These are phyloP conservation scores for Solanum lycopersicoides DNA, from an alignment of 257 asterid genomes.

Conservation along the genomic window DNA sequence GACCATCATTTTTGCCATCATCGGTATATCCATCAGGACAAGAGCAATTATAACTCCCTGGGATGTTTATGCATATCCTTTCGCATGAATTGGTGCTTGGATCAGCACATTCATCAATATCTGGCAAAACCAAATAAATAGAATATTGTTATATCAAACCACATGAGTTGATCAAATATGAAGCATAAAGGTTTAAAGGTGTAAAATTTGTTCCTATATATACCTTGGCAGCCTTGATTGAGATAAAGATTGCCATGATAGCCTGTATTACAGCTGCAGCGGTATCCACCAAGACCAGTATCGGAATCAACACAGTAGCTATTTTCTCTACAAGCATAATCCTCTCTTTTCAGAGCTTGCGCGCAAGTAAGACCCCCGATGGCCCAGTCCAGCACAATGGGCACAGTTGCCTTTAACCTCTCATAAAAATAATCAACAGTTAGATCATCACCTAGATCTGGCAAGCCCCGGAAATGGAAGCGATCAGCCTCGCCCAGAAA, in stretches of 20 bases:
- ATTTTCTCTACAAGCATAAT: background rate
- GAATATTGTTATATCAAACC: too few relatives aligned
- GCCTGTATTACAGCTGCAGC: constrained; percentile 2
- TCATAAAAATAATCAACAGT: background rate
- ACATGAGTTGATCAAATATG: background rate
- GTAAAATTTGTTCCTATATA: too few relatives aligned
- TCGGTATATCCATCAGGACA: constrained; percentile 37
- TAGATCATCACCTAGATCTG: background rate
- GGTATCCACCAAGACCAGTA: constrained; percentile 1
- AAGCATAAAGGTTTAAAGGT: too few relatives aligned
- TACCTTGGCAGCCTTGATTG: constrained; percentile 10
- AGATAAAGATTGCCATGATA: constrained; percentile 11
- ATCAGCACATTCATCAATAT: constrained; percentile 38
- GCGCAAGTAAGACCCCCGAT: background rate
- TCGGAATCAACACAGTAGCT: background rate
- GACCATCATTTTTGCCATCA: constrained; percentile 29
- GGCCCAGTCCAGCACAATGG: constrained; percentile 7
- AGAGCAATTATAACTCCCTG: constrained; percentile 29
- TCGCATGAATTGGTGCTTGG: constrained; percentile 23
- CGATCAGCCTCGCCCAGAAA: constrained; percentile 4
- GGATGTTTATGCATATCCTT: constrained; percentile 20
- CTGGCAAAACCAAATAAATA: constrained; percentile 5
- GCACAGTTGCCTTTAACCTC: background rate
- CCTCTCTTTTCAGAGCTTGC: background rate
- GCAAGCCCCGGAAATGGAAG: background rate